A percentile compares a stretch with the other conserved stretches of the same genome.
phyloP scores from a whole-genome alignment of 495 filamentous ascomycete genomes.

The Talaromyces thailandensis region DNA sequence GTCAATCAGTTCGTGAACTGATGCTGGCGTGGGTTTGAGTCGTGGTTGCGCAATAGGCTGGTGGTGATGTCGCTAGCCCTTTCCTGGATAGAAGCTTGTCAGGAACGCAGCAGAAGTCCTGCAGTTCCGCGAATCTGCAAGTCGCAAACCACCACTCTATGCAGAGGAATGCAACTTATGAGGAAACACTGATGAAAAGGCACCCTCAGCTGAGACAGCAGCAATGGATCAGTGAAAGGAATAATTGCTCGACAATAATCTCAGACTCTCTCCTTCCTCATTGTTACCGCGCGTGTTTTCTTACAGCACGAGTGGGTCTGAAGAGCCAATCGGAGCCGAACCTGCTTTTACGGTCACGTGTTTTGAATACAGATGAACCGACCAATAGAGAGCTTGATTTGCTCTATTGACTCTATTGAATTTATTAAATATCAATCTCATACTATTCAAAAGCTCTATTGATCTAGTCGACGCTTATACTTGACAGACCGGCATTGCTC shows the following conservation, averaged over 20 bases:
- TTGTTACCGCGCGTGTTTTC: constrained; percentile 1
- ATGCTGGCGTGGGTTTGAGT: not conserved
- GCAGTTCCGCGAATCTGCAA: not conserved
- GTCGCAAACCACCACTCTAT: not conserved
- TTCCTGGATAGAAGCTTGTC: constrained; percentile 5
- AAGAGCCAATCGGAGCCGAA: not conserved
- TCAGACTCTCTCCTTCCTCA: constrained; percentile 1
- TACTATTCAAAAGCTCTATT: not conserved
- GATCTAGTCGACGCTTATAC: not conserved
- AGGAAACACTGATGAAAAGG: not conserved
- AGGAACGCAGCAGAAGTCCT: not conserved
- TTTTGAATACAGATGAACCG: not conserved
- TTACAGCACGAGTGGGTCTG: not conserved
- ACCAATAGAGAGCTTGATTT: not conserved
- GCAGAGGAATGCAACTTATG: not conserved
- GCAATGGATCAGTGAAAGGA: not conserved
- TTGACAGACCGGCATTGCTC: not conserved
- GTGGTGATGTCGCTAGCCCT: constrained; percentile 4
- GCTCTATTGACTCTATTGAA: not conserved
- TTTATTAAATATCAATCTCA: not conserved
- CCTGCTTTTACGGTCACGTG: not conserved
- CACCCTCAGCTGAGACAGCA: not conserved
- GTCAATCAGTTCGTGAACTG: constrained; percentile 8
- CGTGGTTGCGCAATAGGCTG: not conserved
- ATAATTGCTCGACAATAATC: not conserved